Percentiles rank a stretch among this genome's conserved stretches.
Evolutionary conservation across 2,329 filamentous ascomycete genomes (phyloP).

Genomic region (Penicillium sp.): DNA sequence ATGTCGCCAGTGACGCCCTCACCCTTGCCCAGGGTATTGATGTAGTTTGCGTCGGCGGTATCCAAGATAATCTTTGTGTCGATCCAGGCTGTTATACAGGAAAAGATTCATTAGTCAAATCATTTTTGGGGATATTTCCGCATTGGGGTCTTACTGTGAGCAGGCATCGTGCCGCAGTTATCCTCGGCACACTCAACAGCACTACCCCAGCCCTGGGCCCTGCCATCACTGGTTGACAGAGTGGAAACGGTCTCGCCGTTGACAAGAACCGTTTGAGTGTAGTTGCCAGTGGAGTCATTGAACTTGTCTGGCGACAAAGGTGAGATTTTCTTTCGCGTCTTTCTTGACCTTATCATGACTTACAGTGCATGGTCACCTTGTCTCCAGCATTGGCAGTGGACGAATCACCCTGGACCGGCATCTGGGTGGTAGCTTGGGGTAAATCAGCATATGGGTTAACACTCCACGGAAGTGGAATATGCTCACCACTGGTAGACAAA

Average conservation of each 20-base stretch:
- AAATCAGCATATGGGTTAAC: neutral
- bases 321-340: neutral
- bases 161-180: slow-evolving; percentile 50
- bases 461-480: neutral
- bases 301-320: slow-evolving; percentile 40
- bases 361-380: slow-evolving; percentile 52
- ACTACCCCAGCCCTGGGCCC: slow-evolving; percentile 53
- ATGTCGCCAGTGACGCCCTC: slow-evolving; percentile 51
- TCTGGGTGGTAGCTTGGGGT: slow-evolving; percentile 37
- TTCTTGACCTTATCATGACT: neutral
- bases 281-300: slow-evolving; percentile 48
- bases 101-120: neutral
- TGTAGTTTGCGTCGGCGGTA: slow-evolving; percentile 41
- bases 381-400: slow-evolving; percentile 36
- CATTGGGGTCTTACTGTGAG: slow-evolving; percentile 40
- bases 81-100: slow-evolving; percentile 40
- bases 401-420: slow-evolving; percentile 41
- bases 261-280: slow-evolving; percentile 49
- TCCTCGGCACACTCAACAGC: slow-evolving; percentile 50
- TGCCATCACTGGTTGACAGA: slow-evolving; percentile 53
- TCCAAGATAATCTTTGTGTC: slow-evolving; percentile 50
- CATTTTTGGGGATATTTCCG: neutral
- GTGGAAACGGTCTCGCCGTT: slow-evolving; percentile 49
- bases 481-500: slow-evolving; percentile 25
- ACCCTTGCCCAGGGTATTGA: slow-evolving; percentile 46